These are phyloP conservation scores for Coemansia sp. DNA, from an alignment of 192 early-diverging fungal genomes.

Conservation along the genomic window DNA sequence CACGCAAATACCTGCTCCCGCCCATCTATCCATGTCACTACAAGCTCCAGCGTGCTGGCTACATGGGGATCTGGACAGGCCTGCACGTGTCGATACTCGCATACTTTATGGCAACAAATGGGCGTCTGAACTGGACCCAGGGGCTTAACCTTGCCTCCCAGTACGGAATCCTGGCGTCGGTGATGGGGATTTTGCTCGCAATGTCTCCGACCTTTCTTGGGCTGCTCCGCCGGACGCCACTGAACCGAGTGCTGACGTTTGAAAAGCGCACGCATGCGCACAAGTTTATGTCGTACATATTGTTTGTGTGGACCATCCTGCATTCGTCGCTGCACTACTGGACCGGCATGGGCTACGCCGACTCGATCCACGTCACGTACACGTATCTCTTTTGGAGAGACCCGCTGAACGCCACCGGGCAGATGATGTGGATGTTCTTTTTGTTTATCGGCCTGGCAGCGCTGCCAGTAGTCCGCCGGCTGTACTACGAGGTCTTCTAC, in stretches of 20 bases:
- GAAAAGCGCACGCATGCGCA: slow-evolving; percentile 75
- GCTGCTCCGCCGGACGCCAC: slow-evolving; percentile 55
- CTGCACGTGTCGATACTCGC: slow-evolving; percentile 34
- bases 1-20: slow-evolving; percentile 36
- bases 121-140: slow-evolving; percentile 31
- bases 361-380: slow-evolving; percentile 21
- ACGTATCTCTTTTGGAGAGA: slow-evolving; percentile 42
- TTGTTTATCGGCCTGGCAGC: slow-evolving; percentile 64
- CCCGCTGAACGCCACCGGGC: slow-evolving; percentile 63
- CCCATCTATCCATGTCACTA: slow-evolving; percentile 54
- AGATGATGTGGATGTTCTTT: slow-evolving; percentile 69
- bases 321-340: slow-evolving; percentile 58
- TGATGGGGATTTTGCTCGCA: slow-evolving; percentile 53
- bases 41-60: slow-evolving; percentile 50
- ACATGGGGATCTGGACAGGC: slow-evolving; percentile 46
- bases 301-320: slow-evolving; percentile 65
- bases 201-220: slow-evolving; percentile 76
- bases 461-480: slow-evolving; percentile 53
- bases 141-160: slow-evolving; percentile 47
- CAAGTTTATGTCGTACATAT: slow-evolving; percentile 67
- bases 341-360: slow-evolving; percentile 38
- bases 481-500: slow-evolving; percentile 78
- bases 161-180: slow-evolving; percentile 44
- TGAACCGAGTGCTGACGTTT: slow-evolving; percentile 63
- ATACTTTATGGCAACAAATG: slow-evolving; percentile 34